Evolutionary conservation across 352 stramenopile genomes (phyloP).

Genomic region (Pythium folliculosum): DNA sequence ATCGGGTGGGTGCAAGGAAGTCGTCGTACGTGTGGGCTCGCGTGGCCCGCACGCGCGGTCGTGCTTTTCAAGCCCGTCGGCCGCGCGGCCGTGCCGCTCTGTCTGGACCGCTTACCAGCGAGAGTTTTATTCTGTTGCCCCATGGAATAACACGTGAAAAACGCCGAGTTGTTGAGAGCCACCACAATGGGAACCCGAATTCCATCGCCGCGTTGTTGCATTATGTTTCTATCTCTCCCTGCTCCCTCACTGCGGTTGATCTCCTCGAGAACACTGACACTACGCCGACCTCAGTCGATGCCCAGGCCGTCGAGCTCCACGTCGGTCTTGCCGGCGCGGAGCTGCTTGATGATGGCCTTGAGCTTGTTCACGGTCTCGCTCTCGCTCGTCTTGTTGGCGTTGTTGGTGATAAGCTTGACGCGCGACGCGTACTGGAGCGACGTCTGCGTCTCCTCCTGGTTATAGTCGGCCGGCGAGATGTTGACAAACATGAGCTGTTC

Average conservation of each 20-base stretch:
- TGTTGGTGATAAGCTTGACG: slow-evolving; percentile 90
- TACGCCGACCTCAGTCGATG: slow-evolving; percentile 46
- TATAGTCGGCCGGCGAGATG: slow-evolving; percentile 89
- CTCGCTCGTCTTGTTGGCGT: slow-evolving; percentile 84
- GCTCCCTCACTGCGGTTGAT: background rate
- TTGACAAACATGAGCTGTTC: slow-evolving; percentile 91
- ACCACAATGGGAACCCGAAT: slow-evolving; percentile 15
- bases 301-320: slow-evolving; percentile 65
- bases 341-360: slow-evolving; percentile 83
- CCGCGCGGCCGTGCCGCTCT: background rate
- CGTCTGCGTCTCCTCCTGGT: slow-evolving; percentile 88
- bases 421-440: slow-evolving; percentile 81
- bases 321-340: slow-evolving; percentile 63
- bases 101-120: slow-evolving; percentile 7
- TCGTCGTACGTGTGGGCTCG: background rate
- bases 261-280: slow-evolving; percentile 13
- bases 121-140: slow-evolving; percentile 25
- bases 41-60: background rate
- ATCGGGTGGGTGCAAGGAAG: background rate
- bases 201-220: slow-evolving; percentile 20
- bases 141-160: slow-evolving; percentile 44
- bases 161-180: slow-evolving; percentile 89
- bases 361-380: slow-evolving; percentile 82
- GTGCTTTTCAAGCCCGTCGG: background rate
- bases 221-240: slow-evolving; percentile 4